Evolutionary conservation across 2,329 filamentous ascomycete species (phyloP).

Genomic region (Coleophoma crateriformis): DNA sequence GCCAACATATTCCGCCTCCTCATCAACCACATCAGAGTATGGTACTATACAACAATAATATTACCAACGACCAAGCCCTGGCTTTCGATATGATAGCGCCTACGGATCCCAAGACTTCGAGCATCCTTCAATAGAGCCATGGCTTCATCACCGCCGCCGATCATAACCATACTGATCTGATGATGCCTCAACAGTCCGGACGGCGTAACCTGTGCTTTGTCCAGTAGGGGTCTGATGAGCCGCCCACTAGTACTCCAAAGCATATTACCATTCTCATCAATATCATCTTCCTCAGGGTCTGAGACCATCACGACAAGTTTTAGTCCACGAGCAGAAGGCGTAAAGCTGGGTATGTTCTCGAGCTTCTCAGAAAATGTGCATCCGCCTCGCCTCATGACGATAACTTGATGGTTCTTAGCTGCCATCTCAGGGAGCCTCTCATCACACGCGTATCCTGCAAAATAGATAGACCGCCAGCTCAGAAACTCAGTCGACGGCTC

Average conservation of each 20-base stretch:
- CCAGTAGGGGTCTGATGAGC: slow-evolving; percentile 61
- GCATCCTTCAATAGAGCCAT: slow-evolving; percentile 59
- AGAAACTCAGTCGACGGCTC: slow-evolving; percentile 35
- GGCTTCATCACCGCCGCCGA: slow-evolving; percentile 63
- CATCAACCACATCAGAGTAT: too few relatives aligned
- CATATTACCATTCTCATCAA: slow-evolving; percentile 20
- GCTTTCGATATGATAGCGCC: slow-evolving; percentile 75
- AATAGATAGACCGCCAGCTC: slow-evolving; percentile 65
- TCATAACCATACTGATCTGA: slow-evolving; percentile 78
- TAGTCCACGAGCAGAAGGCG: slow-evolving; percentile 53
- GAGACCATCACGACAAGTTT: slow-evolving; percentile 79
- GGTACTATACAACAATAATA: slow-evolving; percentile 51
- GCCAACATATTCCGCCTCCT: too few relatives aligned
- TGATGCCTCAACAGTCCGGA: slow-evolving; percentile 35
- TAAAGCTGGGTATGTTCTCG: slow-evolving; percentile 74
- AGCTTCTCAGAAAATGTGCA: slow-evolving; percentile 85
- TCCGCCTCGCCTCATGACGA: slow-evolving; percentile 75
- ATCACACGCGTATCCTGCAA: slow-evolving; percentile 63
- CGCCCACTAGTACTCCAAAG: slow-evolving; percentile 19
- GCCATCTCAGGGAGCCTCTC: slow-evolving; percentile 44
- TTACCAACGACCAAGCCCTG: slow-evolving; percentile 77
- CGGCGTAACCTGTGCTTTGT: slow-evolving; percentile 55
- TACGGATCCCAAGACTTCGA: slow-evolving; percentile 66
- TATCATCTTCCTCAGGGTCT: slow-evolving; percentile 35
- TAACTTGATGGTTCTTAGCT: slow-evolving; percentile 60